phyloP scores from a whole-genome alignment of 495 filamentous ascomycete species.

The Neurospora sublineolata region DNA sequence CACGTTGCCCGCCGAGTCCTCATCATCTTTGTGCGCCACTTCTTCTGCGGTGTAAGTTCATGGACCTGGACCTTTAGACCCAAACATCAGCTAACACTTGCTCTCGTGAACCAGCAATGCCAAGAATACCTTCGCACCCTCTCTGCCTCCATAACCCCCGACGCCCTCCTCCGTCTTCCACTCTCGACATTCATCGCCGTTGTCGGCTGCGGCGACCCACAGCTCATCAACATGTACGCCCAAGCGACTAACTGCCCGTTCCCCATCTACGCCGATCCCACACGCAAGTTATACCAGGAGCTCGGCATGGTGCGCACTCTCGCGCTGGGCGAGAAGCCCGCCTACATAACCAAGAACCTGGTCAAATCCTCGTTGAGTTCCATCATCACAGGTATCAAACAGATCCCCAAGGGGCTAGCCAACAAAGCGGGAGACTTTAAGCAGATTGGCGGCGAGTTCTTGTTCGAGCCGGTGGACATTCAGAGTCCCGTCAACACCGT shows the following conservation, averaged over 20 bases:
- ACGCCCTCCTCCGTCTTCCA: constrained; percentile 41
- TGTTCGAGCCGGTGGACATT: constrained; percentile 48
- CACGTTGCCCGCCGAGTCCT: constrained; percentile 47
- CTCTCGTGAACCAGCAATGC: constrained; percentile 41
- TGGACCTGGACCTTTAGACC: background rate
- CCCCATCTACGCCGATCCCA: constrained; percentile 75
- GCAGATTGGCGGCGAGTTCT: constrained; percentile 76
- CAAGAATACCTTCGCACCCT: constrained; percentile 63
- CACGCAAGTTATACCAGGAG: constrained; percentile 52
- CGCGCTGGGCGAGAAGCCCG: constrained; percentile 49
- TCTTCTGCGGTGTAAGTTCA: constrained; percentile 72
- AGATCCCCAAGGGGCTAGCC: constrained; percentile 39
- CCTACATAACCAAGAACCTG: constrained; percentile 50
- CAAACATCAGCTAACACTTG: constrained; percentile 1
- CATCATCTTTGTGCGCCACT: constrained; percentile 77
- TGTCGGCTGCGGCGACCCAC: constrained; percentile 68
- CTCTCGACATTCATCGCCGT: constrained; percentile 55
- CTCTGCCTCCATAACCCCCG: constrained; percentile 45
- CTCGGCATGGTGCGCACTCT: constrained; percentile 62
- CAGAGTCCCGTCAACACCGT: constrained; percentile 25
- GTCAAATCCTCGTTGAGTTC: constrained; percentile 32
- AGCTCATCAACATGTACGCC: constrained; percentile 59
- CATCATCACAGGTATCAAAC: constrained; percentile 46
- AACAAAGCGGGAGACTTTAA: constrained; percentile 55
- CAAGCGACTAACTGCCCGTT: constrained; percentile 54